Conservation (phyloP, 148 eudicot genomes). For the Euryodendron excelsum region DNA sequence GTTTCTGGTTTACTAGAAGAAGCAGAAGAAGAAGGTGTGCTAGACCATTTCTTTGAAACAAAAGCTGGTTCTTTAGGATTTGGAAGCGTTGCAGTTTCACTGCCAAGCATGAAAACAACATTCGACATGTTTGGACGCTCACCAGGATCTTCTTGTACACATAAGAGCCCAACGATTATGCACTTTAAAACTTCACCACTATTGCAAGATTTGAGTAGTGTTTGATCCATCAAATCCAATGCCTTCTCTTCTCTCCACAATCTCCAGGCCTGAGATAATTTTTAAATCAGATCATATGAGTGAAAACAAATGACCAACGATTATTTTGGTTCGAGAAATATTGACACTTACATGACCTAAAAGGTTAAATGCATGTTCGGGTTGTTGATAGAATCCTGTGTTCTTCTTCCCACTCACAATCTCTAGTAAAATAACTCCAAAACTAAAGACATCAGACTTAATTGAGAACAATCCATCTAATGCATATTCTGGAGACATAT, state of each 20-base stretch:
- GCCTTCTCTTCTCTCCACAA: constrained; percentile 23
- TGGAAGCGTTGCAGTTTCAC: constrained; percentile 21
- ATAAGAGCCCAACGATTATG: constrained; percentile 20
- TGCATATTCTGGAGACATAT: constrained; percentile 21
- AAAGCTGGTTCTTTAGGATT: constrained; percentile 28
- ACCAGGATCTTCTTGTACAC: constrained; percentile 28
- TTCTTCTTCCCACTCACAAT: constrained; percentile 23
- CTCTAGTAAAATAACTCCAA: constrained; percentile 19
- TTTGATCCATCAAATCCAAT: constrained; percentile 11
- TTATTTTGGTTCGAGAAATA: too few relatives aligned
- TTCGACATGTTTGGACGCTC: constrained; percentile 26
- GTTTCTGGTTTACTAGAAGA: constrained; percentile 18
- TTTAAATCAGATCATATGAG: neutral
- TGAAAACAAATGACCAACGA: neutral
- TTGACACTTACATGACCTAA: constrained; percentile 17
- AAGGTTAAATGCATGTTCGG: constrained; percentile 6
- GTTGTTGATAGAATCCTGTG: neutral
- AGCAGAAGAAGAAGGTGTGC: constrained; percentile 9
- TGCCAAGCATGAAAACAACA: constrained; percentile 15
- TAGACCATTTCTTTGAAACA: neutral
- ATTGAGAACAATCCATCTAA: constrained; percentile 9
- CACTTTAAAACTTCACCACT: constrained; percentile 20
- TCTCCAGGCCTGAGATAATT: constrained; percentile 17
- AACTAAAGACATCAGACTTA: constrained; percentile 10
- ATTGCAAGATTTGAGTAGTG: neutral